Evolutionary conservation across 176 grass and related monocot species (phyloP).

Genomic region (Hyparrhenia diplandra): DNA sequence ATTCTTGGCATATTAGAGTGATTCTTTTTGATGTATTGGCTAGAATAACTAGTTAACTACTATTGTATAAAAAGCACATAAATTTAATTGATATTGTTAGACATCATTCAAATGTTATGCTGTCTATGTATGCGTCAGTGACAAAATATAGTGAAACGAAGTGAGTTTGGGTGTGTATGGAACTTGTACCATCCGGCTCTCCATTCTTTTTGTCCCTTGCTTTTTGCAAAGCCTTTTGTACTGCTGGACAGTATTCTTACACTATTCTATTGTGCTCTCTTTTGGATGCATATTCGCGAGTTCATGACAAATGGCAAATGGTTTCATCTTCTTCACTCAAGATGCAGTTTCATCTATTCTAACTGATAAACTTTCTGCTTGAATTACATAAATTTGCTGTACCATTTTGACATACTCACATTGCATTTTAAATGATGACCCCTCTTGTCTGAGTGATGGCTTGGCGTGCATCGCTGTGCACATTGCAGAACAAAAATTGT

Average conservation of each 20-base stretch:
- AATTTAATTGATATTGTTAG: neutral
- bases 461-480: neutral
- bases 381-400: neutral
- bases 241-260: neutral
- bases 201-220: neutral
- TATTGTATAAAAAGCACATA: neutral
- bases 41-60: neutral
- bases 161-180: neutral
- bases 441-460: neutral
- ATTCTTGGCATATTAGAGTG: neutral
- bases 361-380: neutral
- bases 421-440: neutral
- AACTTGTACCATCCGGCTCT: neutral
- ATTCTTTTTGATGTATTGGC: neutral
- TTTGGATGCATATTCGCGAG: neutral
- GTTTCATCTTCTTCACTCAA: neutral
- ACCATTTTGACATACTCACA: neutral
- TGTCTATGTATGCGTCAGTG: too few species aligned
- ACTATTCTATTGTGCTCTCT: neutral
- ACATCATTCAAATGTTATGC: neutral
- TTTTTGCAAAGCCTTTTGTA: neutral
- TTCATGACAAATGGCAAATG: neutral
- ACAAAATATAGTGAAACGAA: neutral
- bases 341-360: neutral
- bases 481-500: neutral